Conservation (phyloP, 208 protist species). For the Trypanosoma brucei region DNA sequence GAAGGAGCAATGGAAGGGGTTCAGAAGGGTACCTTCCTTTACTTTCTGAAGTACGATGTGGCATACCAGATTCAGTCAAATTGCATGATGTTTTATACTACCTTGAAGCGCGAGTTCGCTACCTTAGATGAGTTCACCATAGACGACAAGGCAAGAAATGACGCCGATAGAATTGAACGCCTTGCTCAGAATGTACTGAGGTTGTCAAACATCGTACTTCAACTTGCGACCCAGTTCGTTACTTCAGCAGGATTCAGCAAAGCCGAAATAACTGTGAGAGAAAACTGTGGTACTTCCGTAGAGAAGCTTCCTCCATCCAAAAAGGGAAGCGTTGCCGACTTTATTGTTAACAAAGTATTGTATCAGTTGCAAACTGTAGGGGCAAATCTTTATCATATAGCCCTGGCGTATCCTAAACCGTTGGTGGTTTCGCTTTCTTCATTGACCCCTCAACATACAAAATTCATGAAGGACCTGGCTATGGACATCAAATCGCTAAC, state of each 20-base stretch:
- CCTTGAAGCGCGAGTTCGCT: constrained; percentile 58
- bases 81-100: constrained; percentile 52
- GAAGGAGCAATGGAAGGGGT: constrained; percentile 13
- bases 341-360: constrained; percentile 74
- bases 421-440: constrained; percentile 53
- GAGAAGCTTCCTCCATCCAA: constrained; percentile 58
- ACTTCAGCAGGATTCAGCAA: constrained; percentile 35
- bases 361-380: constrained; percentile 83
- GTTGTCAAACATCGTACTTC: constrained; percentile 75
- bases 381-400: constrained; percentile 63
- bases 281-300: constrained; percentile 36
- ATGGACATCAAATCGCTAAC: constrained; percentile 53
- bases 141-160: constrained; percentile 16
- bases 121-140: constrained; percentile 36
- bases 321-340: constrained; percentile 54
- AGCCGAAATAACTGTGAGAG: constrained; percentile 22
- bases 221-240: constrained; percentile 63
- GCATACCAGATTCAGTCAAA: constrained; percentile 82
- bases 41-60: constrained; percentile 75
- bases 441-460: constrained; percentile 49
- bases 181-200: constrained; percentile 45
- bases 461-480: constrained; percentile 53
- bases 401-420: constrained; percentile 39
- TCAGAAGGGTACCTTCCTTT: constrained; percentile 49
- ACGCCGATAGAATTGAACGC: constrained; percentile 26